phyloP scores from a whole-genome alignment of 2,329 filamentous ascomycete genomes.

The Aciculosporium take region DNA sequence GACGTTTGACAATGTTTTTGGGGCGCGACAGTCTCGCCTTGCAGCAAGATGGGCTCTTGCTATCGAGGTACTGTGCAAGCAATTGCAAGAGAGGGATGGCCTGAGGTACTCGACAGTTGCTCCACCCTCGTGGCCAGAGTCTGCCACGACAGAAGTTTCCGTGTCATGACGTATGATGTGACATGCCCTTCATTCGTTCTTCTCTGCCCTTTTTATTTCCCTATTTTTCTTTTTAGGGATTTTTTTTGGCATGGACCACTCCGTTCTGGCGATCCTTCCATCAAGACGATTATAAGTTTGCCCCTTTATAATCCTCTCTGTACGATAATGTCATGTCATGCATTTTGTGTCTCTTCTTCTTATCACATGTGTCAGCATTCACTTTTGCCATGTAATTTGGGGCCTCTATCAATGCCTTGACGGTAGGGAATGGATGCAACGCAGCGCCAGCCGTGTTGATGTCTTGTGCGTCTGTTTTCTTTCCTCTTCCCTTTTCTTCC shows the following conservation, averaged over 20 bases:
- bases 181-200: not conserved
- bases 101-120: conserved; percentile 26
- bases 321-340: not conserved
- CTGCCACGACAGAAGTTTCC: not conserved
- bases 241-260: too few species aligned
- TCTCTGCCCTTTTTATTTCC: too few species aligned
- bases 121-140: conserved; percentile 19
- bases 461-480: too few species aligned
- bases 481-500: not conserved
- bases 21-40: conserved; percentile 29
- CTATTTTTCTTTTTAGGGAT: too few species aligned
- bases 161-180: not conserved
- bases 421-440: not conserved
- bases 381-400: not conserved
- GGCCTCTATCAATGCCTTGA: not conserved
- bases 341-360: not conserved
- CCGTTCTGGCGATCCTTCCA: not conserved
- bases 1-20: conserved; percentile 29
- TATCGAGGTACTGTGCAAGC: conserved; percentile 37
- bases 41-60: conserved; percentile 36
- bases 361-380: not conserved
- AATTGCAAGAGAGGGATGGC: conserved; percentile 32
- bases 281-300: not conserved
- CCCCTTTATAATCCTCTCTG: not conserved
- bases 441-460: too few species aligned